Evolutionary conservation across 805 yeast species (phyloP).

Genomic region (Ascoidea asiatica): DNA sequence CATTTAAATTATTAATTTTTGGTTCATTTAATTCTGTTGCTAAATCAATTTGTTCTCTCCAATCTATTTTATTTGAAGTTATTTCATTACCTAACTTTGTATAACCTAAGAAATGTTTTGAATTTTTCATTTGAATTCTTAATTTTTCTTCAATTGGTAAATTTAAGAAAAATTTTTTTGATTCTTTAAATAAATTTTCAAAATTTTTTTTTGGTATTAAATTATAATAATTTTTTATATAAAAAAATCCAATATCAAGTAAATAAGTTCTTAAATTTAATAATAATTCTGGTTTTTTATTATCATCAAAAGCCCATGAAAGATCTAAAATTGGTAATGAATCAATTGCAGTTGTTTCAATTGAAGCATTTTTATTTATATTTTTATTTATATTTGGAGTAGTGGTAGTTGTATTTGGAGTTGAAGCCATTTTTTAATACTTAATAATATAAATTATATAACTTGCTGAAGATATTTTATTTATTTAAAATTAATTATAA

Average conservation of each 20-base stretch:
- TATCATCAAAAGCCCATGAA: too few relatives aligned
- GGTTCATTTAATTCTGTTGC: slow-evolving; percentile 39
- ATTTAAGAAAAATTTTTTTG: slow-evolving; percentile 2
- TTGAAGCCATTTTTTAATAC: too few relatives aligned
- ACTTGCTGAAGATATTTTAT: too few relatives aligned
- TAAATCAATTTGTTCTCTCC: slow-evolving; percentile 51
- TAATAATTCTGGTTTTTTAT: too few relatives aligned
- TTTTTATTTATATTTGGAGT: too few relatives aligned
- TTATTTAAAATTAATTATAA: too few relatives aligned
- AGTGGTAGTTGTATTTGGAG: too few relatives aligned
- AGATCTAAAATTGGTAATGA: too few relatives aligned
- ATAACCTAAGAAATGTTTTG: slow-evolving; percentile 48
- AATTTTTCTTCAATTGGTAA: slow-evolving; percentile 4
- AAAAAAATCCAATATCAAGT: slow-evolving; percentile 6
- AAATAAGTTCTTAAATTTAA: too few relatives aligned
- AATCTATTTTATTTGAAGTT: slow-evolving; percentile 37
- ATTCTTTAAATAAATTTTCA: not conserved
- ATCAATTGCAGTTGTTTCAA: too few relatives aligned
- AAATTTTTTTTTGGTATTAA: not conserved
- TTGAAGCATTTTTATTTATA: too few relatives aligned
- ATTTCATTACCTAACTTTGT: slow-evolving; percentile 43
- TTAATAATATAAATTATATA: too few relatives aligned
- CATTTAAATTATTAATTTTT: slow-evolving; percentile 14
- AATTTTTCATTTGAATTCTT: slow-evolving; percentile 37
- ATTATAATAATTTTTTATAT: slow-evolving; percentile 2